Conservation (phyloP, 139 green algal genomes). For the Coccomyxa sp. region DNA sequence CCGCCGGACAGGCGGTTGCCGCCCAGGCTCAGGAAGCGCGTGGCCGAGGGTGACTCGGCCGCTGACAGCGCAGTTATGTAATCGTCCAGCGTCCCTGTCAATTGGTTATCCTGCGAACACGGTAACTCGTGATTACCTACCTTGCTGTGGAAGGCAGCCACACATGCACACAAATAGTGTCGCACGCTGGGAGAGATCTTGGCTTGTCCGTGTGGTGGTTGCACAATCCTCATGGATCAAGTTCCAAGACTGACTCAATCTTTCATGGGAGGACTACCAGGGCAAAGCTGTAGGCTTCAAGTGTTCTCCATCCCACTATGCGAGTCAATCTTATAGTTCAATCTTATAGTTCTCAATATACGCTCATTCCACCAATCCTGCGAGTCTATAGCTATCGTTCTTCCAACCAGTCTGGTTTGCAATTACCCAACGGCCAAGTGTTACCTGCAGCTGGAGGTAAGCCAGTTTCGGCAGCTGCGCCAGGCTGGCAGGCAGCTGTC, state of each 20-base stretch:
- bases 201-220: neutral
- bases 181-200: too few species aligned
- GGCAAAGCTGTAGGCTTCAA: too few species aligned
- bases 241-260: neutral
- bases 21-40: conserved; percentile 1
- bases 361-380: too few species aligned
- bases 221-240: neutral
- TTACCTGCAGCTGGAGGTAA: neutral
- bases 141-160: neutral
- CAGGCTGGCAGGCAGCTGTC: neutral
- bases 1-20: conserved; percentile 1
- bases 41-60: neutral
- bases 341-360: too few species aligned
- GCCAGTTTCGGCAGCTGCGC: neutral
- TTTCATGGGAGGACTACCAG: neutral
- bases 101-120: neutral
- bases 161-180: neutral
- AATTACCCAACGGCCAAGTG: too few species aligned
- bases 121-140: neutral
- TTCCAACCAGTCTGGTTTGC: too few species aligned
- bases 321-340: too few species aligned
- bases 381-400: too few species aligned
- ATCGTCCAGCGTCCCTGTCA: neutral
- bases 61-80: neutral
- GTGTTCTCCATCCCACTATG: too few species aligned